These are phyloP conservation scores for Herpetomonas tarakana DNA, from an alignment of 208 protist genomes.

Conservation along the genomic window DNA sequence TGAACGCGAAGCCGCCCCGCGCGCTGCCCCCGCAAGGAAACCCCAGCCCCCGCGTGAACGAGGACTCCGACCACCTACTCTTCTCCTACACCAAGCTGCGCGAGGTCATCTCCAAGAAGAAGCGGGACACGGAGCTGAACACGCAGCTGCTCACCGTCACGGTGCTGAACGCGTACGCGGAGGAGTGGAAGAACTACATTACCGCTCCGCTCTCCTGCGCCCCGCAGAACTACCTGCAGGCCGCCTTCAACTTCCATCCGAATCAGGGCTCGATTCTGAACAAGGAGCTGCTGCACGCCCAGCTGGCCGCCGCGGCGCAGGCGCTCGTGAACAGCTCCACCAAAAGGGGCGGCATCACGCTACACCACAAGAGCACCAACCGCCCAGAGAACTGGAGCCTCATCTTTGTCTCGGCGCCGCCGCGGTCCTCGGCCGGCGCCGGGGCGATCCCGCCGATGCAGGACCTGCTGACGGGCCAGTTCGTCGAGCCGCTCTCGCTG, in stretches of 20 bases:
- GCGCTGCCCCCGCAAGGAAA: constrained; percentile 23
- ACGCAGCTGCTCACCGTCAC: constrained; percentile 58
- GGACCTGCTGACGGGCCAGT: constrained; percentile 83
- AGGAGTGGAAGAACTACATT: constrained; percentile 86
- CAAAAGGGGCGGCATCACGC: constrained; percentile 11
- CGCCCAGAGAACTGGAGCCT: constrained; percentile 28
- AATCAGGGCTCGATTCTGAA: constrained; percentile 52
- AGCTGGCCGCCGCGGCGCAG: constrained; percentile 62
- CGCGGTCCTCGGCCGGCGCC: constrained; percentile 25
- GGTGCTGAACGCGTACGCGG: constrained; percentile 79
- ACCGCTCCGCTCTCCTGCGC: constrained; percentile 53
- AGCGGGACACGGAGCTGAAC: constrained; percentile 61
- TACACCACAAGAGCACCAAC: constrained; percentile 1
- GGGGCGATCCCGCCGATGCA: constrained; percentile 80
- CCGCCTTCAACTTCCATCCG: constrained; percentile 71
- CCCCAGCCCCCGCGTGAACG: constrained; percentile 27
- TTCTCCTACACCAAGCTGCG: constrained; percentile 81
- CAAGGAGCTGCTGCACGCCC: constrained; percentile 81
- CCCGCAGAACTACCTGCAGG: constrained; percentile 61
- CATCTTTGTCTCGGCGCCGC: constrained; percentile 73
- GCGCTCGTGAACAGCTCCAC: constrained; percentile 32
- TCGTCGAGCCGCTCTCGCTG: constrained; percentile 81
- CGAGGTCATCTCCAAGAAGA: constrained; percentile 68
- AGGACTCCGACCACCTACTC: constrained; percentile 82
- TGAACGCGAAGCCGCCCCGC: constrained; percentile 26